Conservation (phyloP, 2,329 filamentous ascomycete genomes). For the Monosporascus cannonballus region DNA sequence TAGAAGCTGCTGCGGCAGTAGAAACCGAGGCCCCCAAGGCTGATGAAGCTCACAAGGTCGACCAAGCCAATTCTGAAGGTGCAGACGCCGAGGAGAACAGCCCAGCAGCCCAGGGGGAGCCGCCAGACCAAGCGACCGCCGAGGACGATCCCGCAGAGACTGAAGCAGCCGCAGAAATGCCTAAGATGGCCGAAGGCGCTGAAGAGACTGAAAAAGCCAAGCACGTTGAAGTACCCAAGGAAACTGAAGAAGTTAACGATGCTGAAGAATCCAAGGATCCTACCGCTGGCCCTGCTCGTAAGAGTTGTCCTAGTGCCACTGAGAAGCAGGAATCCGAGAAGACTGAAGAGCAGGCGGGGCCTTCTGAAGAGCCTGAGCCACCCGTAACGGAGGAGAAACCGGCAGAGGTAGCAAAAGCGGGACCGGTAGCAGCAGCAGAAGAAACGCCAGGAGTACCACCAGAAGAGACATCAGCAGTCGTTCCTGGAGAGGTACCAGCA, state of each 20-base stretch:
- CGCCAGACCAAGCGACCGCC: not conserved
- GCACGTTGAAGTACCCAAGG: not conserved
- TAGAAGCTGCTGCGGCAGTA: not conserved
- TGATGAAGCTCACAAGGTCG: not conserved
- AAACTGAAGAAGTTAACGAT: not conserved
- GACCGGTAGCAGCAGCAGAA: not conserved
- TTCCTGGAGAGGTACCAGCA: not conserved
- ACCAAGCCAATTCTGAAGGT: conserved; percentile 5
- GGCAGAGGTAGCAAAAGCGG: not conserved
- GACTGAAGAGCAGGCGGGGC: not conserved
- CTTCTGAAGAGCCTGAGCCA: not conserved
- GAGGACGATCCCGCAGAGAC: not conserved
- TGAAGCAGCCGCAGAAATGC: not conserved
- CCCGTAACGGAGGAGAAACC: not conserved
- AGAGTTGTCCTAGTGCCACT: not conserved
- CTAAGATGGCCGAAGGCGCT: not conserved
- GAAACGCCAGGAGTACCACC: not conserved
- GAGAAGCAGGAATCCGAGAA: not conserved
- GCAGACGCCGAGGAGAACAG: not conserved
- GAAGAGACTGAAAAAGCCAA: not conserved
- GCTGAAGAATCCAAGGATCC: not conserved
- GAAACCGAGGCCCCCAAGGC: not conserved
- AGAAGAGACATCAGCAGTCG: not conserved
- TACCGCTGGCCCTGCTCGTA: not conserved
- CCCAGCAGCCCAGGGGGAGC: not conserved